Base-by-base conservation (phyloP, 2,329 filamentous ascomycete species). In the Dryadomyces sulphureus region DNA sequence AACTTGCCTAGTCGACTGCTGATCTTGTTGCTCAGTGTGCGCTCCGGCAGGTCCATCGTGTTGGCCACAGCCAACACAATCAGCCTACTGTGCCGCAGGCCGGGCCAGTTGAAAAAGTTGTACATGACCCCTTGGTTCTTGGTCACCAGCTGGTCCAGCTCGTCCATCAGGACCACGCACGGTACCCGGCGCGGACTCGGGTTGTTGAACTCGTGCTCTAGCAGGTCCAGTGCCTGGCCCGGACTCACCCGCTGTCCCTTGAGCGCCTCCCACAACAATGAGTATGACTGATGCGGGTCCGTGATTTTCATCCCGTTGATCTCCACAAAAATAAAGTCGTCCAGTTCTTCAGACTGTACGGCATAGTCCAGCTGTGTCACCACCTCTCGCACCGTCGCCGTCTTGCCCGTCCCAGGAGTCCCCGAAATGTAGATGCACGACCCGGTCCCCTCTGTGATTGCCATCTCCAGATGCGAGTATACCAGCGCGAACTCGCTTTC, bases 111-210 rank as follows among this genome's bases (percentile, higher is more conserved):
- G 74, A 98, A 98, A 63, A 98, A 98, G 63, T 98, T 98, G 67
- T 98, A 98, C 92, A 98, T 98, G 64, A 98, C 92, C n/a, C 86
- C 90, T 62, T 98, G 93, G 57, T 94, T 96, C 59, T 90, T 92
- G 12, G 92, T 98, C 5, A 98, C 93, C 7, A 98, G 75, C 64
- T 98, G 92, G 60, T 98, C 92, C 41, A 98, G 73, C 64, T 98
- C 92, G 57, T 98, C 92, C 92, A 98, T 98, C 43, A 98, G 67
- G 2, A 98, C 92, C 14, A 98, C 92, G 59, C 90, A 96, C 1
- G 93, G 92, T 6, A 94, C 87, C 50, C 92, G 77, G 43, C 92
- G 77, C 21, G 92, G 92, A 49, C 83, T 93, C 0, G 93, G 92
- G 49, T 89, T 81, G 48, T 79, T 90, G 60, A 98, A 98, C 59